Conservation (phyloP, 768 basidiomycete genomes). For the Sistotremastrum suecicum region DNA sequence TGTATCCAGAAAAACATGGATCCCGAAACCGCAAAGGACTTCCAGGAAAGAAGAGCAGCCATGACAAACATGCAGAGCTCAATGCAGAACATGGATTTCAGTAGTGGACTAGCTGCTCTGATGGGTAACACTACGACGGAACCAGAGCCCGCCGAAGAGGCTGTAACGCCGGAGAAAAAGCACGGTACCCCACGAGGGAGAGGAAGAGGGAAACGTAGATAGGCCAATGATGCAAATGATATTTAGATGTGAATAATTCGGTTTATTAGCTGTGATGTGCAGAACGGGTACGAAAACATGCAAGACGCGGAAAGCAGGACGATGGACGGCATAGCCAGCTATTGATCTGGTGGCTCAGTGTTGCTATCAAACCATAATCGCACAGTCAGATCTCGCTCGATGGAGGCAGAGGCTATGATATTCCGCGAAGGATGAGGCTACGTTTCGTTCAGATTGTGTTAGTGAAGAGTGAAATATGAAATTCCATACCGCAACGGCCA, state of each 20-base stretch:
- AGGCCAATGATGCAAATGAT: too few species aligned
- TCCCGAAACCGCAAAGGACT: slow-evolving; percentile 50
- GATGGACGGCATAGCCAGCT: too few species aligned
- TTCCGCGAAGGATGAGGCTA: slow-evolving; percentile 65
- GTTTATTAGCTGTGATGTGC: too few species aligned
- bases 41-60: slow-evolving; percentile 47
- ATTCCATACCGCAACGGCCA: slow-evolving; percentile 53
- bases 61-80: slow-evolving; percentile 41
- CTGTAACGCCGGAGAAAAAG: too few species aligned
- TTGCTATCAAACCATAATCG: slow-evolving; percentile 57
- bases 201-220: too few species aligned
- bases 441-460: neutral
- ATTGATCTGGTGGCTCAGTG: neutral
- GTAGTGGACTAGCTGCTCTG: slow-evolving; percentile 31
- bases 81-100: slow-evolving; percentile 43
- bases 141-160: too few species aligned
- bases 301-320: too few species aligned
- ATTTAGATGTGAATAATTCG: too few species aligned
- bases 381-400: slow-evolving; percentile 81
- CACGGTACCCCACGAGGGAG: too few species aligned
- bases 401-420: slow-evolving; percentile 77
- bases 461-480: neutral
- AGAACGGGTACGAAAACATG: too few species aligned
- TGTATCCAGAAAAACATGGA: slow-evolving; percentile 56
- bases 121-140: too few species aligned